Conservation (phyloP, 2,329 filamentous ascomycete genomes). For the Cordyceps fumosorosea region DNA sequence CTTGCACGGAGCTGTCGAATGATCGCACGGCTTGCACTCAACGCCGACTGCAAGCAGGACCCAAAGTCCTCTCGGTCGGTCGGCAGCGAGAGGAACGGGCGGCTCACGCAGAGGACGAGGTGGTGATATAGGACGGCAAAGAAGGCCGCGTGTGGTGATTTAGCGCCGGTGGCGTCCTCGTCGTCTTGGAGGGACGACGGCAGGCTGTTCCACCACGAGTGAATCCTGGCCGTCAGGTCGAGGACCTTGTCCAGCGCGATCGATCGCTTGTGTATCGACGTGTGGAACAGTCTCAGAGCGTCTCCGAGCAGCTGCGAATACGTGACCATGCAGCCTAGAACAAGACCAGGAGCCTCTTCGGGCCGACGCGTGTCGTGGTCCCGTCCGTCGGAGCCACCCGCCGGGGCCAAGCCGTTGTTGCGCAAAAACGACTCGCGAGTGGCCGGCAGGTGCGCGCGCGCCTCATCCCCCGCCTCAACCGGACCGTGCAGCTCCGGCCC, state of each 20-base stretch:
- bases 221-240: conserved; percentile 17
- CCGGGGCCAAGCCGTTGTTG: not conserved
- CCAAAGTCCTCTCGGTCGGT: conserved; percentile 22
- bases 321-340: conserved; percentile 17
- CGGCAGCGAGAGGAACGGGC: conserved; percentile 29
- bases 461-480: conserved; percentile 9
- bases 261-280: conserved; percentile 20
- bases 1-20: conserved; percentile 19
- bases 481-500: conserved; percentile 20
- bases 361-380: conserved; percentile 7
- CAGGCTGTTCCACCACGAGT: conserved; percentile 23
- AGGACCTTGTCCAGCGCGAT: conserved; percentile 18
- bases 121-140: conserved; percentile 27
- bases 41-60: conserved; percentile 24
- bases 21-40: conserved; percentile 24
- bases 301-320: conserved; percentile 18
- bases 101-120: conserved; percentile 26
- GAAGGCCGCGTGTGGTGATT: conserved; percentile 16
- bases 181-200: conserved; percentile 17
- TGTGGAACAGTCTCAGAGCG: conserved; percentile 20
- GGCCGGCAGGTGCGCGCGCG: conserved; percentile 15
- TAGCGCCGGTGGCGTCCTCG: not conserved
- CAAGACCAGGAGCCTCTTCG: conserved; percentile 14
- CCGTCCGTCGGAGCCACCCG: not conserved
- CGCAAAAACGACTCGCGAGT: not conserved